Evolutionary conservation across 225 moss, liverwort and hornwort genomes (phyloP).

Genomic region (Asterella californica): DNA sequence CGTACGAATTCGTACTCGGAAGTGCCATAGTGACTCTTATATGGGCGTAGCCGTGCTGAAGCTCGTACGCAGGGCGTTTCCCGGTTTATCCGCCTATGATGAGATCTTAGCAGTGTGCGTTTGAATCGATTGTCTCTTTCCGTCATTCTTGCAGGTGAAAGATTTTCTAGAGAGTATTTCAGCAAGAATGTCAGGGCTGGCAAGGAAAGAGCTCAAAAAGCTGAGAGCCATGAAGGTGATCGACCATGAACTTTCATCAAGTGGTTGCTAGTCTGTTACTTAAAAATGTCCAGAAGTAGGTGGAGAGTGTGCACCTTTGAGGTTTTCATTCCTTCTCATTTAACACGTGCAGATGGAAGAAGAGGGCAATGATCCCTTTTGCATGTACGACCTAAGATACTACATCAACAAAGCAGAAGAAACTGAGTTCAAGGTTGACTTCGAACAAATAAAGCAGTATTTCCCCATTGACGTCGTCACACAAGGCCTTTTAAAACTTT

Average conservation of each 20-base stretch:
- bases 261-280: neutral
- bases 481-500: constrained; percentile 85
- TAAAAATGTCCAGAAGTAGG: neutral
- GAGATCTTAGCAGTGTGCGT: neutral
- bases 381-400: constrained; percentile 86
- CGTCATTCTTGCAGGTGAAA: constrained; percentile 51
- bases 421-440: constrained; percentile 81
- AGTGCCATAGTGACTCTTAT: neutral
- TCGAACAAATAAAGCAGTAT: constrained; percentile 89
- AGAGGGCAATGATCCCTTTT: constrained; percentile 77
- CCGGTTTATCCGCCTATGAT: neutral
- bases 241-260: neutral
- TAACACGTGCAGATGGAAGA: constrained; percentile 62
- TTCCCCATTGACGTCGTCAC: constrained; percentile 91
- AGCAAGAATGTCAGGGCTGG: constrained; percentile 68
- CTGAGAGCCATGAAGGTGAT: constrained; percentile 85
- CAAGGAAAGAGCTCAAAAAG: constrained; percentile 77
- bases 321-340: neutral
- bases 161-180: constrained; percentile 78
- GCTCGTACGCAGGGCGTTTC: neutral
- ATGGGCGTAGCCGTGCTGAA: neutral
- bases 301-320: neutral
- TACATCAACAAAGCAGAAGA: constrained; percentile 94
- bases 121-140: neutral
- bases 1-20: no score